Evolutionary conservation across 805 yeast genomes (phyloP), one percentile per base, ranked within the genome.

Genomic region (Barnettozyma sp.): DNA sequence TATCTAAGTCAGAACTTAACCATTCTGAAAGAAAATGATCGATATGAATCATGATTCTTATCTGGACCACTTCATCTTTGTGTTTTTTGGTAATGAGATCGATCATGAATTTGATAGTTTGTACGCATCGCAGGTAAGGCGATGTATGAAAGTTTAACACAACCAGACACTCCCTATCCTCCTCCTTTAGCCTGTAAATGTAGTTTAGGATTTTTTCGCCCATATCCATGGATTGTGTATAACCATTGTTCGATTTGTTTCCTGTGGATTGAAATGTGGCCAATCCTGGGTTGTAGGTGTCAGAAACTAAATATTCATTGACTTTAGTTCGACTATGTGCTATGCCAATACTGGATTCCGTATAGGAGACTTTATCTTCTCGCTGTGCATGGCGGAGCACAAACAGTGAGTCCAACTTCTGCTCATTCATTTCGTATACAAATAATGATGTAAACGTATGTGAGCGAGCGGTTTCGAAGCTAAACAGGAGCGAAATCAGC

Each of bases 1-100:
- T 48, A 36, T 65, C 64, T 31, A 63, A 58, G 27, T 62, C 63
- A 10, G 57, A 59, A 39, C 53, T 62, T n/a, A 66, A 52, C 71
- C 71, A 67, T 32, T 66, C 71, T 2, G 65, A 57, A 9, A 65
- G 45, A 2, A 58, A 60, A 31, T 66, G 71, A 37, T 66, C 71
- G 4, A 66, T 49, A 16, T 61, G 36, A n/a, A 66, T 47, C 28
- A 56, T 51, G 18, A 51, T 41, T 7, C 38, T 39, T 27, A 46
- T 40, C 13, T 26, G 13, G 15, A 36, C 37, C 6, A 18, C 12
- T 9, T 22, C 15, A 20, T 35, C 39, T 11, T 35, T 26, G 33
- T 50, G 48, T 23, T 45, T 44, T 35, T 35, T 52, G 2, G 37
- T 40, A 12, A 53, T 30, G 29, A 39, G 40, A 32, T 53, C 58